Conservation (phyloP, 148 eudicot genomes). For the Chenopodium quinoa region DNA sequence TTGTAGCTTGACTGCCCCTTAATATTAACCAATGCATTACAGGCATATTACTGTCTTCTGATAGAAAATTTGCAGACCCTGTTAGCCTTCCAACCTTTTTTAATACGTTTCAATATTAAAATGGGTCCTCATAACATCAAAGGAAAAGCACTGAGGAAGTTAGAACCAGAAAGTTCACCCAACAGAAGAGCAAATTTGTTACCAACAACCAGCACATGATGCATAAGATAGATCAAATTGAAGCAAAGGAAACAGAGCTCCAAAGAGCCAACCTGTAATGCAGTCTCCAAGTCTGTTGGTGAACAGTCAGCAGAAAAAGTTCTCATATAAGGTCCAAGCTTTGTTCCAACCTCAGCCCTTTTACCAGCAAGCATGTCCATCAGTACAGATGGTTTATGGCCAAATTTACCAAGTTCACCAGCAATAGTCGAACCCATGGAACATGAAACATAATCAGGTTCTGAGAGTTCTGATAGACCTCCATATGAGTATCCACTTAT, state of each 20-base stretch:
- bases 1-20: too few relatives aligned
- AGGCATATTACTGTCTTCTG: not conserved
- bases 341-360: conserved; percentile 87
- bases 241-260: not conserved
- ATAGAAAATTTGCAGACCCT: not conserved
- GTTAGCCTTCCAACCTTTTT: not conserved
- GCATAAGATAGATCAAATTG: not conserved
- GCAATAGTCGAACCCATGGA: conserved; percentile 88
- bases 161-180: not conserved
- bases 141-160: not conserved
- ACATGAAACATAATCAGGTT: conserved; percentile 78
- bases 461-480: conserved; percentile 85
- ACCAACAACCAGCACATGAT: not conserved
- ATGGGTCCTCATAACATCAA: not conserved
- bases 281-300: conserved; percentile 89
- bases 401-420: conserved; percentile 86
- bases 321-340: conserved; percentile 84
- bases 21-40: too few relatives aligned
- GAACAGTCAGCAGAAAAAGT: conserved; percentile 89
- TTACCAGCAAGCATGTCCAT: conserved; percentile 97
- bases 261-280: conserved; percentile 61
- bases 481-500: conserved; percentile 88
- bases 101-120: not conserved
- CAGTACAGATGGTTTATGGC: conserved; percentile 76
- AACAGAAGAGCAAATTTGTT: not conserved